phyloP scores from a whole-genome alignment of 108 stramenopile genomes.

The Schizochytrium sp. region DNA sequence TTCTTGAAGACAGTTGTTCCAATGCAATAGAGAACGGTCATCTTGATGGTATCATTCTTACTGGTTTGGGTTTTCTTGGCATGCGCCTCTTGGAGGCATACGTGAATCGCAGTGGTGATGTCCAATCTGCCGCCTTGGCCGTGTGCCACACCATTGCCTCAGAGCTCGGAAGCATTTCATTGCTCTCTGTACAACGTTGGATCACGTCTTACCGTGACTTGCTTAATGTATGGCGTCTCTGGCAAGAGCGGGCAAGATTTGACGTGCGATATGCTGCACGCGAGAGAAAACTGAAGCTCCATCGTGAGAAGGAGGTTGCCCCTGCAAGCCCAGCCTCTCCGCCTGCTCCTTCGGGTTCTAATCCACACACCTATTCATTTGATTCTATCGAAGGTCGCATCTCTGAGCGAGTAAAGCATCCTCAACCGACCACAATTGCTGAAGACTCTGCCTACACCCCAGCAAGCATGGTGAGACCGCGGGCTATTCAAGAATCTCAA shows the following conservation, averaged over 20 bases:
- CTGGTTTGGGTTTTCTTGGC: background rate
- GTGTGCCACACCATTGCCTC: background rate
- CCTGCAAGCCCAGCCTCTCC: background rate
- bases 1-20: background rate
- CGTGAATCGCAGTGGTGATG: slow-evolving; percentile 44
- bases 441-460: background rate
- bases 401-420: background rate
- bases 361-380: too few species aligned
- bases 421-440: background rate
- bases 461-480: background rate
- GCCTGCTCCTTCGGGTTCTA: background rate
- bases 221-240: slow-evolving; percentile 43
- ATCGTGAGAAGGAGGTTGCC: slow-evolving; percentile 4
- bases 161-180: background rate
- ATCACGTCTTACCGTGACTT: slow-evolving; percentile 31
- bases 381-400: too few species aligned
- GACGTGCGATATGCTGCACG: background rate
- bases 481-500: background rate
- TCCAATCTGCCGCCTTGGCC: slow-evolving; percentile 27
- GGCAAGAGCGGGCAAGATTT: slow-evolving; percentile 54
- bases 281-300: slow-evolving; percentile 19
- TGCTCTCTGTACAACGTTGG: background rate
- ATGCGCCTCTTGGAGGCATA: slow-evolving; percentile 35
- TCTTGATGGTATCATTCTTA: slow-evolving; percentile 20
- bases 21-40: slow-evolving; percentile 16